Conservation (phyloP, 2,329 filamentous ascomycete genomes). For the Ceratocystis ficicola region DNA sequence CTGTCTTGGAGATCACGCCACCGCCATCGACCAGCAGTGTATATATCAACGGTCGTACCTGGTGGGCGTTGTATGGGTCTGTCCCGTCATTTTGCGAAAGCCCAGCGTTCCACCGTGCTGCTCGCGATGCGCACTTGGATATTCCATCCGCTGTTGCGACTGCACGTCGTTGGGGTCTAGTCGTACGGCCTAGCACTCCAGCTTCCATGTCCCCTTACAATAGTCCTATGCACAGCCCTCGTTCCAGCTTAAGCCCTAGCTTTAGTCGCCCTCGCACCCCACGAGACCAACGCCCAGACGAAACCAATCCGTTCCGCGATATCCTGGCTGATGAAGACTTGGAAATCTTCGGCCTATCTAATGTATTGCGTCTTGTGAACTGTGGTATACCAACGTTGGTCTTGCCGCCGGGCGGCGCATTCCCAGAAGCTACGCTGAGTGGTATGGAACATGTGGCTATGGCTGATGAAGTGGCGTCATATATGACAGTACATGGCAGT, state of each 20-base stretch:
- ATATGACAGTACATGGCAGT: constrained; percentile 18
- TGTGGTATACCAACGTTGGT: constrained; percentile 11
- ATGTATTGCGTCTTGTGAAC: constrained; percentile 12
- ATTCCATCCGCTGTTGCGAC: constrained; percentile 16
- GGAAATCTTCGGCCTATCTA: constrained; percentile 14
- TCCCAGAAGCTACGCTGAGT: background rate
- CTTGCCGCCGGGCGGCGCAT: constrained; percentile 15
- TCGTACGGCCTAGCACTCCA: constrained; percentile 8
- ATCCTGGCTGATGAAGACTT: constrained; percentile 21
- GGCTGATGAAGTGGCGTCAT: constrained; percentile 16
- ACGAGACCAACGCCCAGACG: background rate
- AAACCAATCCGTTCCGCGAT: constrained; percentile 18
- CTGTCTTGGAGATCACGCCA: constrained; percentile 1
- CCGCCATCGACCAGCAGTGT: background rate
- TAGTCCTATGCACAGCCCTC: background rate
- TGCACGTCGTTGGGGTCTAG: constrained; percentile 18
- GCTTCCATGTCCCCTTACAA: background rate
- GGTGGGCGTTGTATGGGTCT: constrained; percentile 18
- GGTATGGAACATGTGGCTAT: constrained; percentile 15
- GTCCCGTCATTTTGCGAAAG: constrained; percentile 18
- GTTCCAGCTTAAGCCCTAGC: constrained; percentile 2
- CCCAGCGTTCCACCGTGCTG: constrained; percentile 12
- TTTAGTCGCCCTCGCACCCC: constrained; percentile 7
- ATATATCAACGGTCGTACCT: constrained; percentile 18
- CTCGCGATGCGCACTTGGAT: constrained; percentile 17